These are phyloP conservation scores for Tothia fuscella DNA, from an alignment of 2,329 filamentous ascomycete species.

Conservation along the genomic window DNA sequence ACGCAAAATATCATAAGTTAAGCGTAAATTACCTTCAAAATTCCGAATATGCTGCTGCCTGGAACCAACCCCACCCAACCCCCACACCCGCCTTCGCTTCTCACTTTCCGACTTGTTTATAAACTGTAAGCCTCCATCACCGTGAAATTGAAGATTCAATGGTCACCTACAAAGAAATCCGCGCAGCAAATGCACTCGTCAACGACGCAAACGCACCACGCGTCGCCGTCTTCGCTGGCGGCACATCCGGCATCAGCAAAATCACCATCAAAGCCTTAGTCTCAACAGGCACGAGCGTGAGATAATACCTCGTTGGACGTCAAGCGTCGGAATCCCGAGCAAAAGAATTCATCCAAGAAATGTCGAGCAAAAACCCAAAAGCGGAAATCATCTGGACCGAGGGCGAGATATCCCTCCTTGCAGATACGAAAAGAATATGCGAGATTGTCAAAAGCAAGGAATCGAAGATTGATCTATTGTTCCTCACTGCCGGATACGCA, in stretches of 20 bases:
- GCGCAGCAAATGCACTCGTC: slow-evolving; percentile 30
- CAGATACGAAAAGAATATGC: slow-evolving; percentile 30
- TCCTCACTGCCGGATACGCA: slow-evolving; percentile 33
- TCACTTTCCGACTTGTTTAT: too few relatives aligned
- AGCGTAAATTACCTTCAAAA: too few relatives aligned
- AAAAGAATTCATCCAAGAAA: slow-evolving; percentile 25
- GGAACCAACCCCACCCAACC: too few relatives aligned
- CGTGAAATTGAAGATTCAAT: too few relatives aligned
- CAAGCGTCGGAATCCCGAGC: slow-evolving; percentile 22
- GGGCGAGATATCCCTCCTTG: slow-evolving; percentile 34
- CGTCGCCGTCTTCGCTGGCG: slow-evolving; percentile 34
- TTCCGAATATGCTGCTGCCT: too few relatives aligned
- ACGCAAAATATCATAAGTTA: too few relatives aligned
- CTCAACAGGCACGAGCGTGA: slow-evolving; percentile 22
- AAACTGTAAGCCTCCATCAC: too few relatives aligned
- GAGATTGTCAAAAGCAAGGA: slow-evolving; percentile 28
- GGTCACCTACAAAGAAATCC: slow-evolving; percentile 27
- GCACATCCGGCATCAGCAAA: slow-evolving; percentile 36
- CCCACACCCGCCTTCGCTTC: too few relatives aligned
- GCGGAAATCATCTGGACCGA: slow-evolving; percentile 33
- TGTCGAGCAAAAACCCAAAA: slow-evolving; percentile 26
- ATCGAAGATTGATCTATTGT: slow-evolving; percentile 30
- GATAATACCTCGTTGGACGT: slow-evolving; percentile 34
- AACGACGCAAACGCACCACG: slow-evolving; percentile 25
- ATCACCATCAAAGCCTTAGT: slow-evolving; percentile 28